Conservation (phyloP, 192 early-diverging fungal species). For the Backusella liffmaniae region DNA sequence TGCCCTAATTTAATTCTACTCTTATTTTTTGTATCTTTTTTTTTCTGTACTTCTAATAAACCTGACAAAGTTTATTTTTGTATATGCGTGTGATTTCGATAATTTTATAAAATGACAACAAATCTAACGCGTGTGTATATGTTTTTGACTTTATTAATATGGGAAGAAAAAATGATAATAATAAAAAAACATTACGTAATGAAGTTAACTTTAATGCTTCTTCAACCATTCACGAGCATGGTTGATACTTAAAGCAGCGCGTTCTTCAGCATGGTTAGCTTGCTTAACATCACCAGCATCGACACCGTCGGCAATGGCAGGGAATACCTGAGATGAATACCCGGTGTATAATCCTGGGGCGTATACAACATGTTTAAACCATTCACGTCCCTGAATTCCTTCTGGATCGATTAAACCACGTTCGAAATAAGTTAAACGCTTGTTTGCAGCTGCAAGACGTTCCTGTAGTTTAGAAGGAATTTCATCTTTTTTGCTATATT, state of each 20-base stretch:
- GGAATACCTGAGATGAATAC: conserved; percentile 51
- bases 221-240: conserved; percentile 18
- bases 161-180: background rate
- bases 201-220: background rate
- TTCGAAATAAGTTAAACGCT: conserved; percentile 46
- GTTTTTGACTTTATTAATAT: background rate
- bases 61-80: background rate
- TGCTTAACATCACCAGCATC: background rate
- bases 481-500: conserved; percentile 20
- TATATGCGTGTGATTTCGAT: background rate
- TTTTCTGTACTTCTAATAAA: background rate
- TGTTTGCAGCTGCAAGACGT: conserved; percentile 43
- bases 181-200: background rate
- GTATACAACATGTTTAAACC: conserved; percentile 62
- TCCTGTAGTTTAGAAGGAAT: conserved; percentile 29
- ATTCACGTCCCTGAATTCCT: conserved; percentile 53
- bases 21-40: background rate
- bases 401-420: conserved; percentile 53
- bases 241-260: conserved; percentile 15
- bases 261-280: conserved; percentile 12
- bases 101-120: background rate
- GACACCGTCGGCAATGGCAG: conserved; percentile 51
- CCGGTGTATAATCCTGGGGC: conserved; percentile 54
- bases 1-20: background rate
- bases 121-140: background rate